Evolutionary conservation across 2,329 filamentous ascomycete genomes (phyloP).

Genomic region (Paracorniculantispora psalliotae): DNA sequence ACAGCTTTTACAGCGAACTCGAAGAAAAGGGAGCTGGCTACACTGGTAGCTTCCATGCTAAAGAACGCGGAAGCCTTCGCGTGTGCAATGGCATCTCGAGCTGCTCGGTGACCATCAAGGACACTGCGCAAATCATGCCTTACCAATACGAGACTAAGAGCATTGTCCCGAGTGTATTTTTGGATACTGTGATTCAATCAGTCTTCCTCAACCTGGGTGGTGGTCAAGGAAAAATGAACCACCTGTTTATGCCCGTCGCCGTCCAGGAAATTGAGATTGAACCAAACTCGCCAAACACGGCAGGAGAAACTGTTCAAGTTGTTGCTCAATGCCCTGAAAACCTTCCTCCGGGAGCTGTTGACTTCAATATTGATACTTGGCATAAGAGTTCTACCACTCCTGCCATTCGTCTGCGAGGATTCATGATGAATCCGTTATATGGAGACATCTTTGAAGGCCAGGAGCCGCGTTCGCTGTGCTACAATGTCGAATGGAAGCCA

Average conservation of each 20-base stretch:
- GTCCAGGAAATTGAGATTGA: slow-evolving; percentile 29
- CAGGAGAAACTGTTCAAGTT: slow-evolving; percentile 25
- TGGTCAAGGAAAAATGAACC: slow-evolving; percentile 24
- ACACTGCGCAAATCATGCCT: slow-evolving; percentile 43
- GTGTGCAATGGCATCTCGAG: slow-evolving; percentile 17
- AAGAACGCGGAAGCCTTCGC: slow-evolving; percentile 13
- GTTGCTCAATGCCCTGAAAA: slow-evolving; percentile 22
- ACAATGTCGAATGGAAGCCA: slow-evolving; percentile 41
- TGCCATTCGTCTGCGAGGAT: slow-evolving; percentile 31
- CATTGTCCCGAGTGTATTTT: slow-evolving; percentile 40
- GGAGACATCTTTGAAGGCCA: slow-evolving; percentile 24
- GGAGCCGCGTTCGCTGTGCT: slow-evolving; percentile 33
- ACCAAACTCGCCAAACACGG: slow-evolving; percentile 19
- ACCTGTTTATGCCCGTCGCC: slow-evolving; percentile 33
- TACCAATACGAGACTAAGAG: slow-evolving; percentile 37
- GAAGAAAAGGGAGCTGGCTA: slow-evolving; percentile 23
- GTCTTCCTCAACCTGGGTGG: slow-evolving; percentile 34
- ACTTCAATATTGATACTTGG: slow-evolving; percentile 32
- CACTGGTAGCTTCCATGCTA: slow-evolving; percentile 21
- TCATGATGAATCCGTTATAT: slow-evolving; percentile 38
- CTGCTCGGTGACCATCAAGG: slow-evolving; percentile 32
- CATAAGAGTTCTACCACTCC: slow-evolving; percentile 20
- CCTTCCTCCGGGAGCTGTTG: slow-evolving; percentile 24
- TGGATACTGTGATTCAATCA: slow-evolving; percentile 42
- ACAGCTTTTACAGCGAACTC: slow-evolving; percentile 25